Evolutionary conservation across 805 yeast species (phyloP).

Genomic region (Barnettozyma populi): DNA sequence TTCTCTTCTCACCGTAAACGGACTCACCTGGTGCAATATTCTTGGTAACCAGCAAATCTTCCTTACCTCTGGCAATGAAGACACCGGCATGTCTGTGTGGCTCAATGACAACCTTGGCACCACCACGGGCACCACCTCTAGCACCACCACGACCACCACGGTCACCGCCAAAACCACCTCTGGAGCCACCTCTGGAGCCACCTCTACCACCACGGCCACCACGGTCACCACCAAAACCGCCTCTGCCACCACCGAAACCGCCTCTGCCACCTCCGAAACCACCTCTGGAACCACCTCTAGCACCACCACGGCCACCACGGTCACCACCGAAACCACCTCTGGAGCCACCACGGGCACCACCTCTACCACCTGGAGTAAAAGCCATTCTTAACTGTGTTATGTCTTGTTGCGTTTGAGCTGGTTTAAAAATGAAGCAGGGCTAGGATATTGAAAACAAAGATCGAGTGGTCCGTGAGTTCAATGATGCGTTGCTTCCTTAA

Average conservation of each 20-base stretch:
- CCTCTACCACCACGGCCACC: constrained; percentile 36
- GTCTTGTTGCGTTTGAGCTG: not conserved
- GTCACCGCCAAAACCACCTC: constrained; percentile 46
- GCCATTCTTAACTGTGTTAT: constrained; percentile 47
- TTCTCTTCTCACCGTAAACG: constrained; percentile 97
- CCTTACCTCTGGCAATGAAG: constrained; percentile 99
- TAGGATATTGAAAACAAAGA: not conserved
- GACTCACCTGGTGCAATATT: constrained; percentile 98
- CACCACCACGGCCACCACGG: constrained; percentile 62
- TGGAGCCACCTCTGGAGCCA: constrained; percentile 39
- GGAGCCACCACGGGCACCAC: constrained; percentile 36
- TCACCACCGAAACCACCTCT: constrained; percentile 41
- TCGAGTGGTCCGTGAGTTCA: not conserved
- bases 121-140: constrained; percentile 79
- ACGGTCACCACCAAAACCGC: constrained; percentile 38
- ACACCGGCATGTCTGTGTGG: constrained; percentile 99
- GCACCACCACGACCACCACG: constrained; percentile 52
- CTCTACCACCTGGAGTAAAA: constrained; percentile 65
- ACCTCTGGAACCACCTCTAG: constrained; percentile 31
- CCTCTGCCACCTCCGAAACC: constrained; percentile 44
- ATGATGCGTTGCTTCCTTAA: not conserved
- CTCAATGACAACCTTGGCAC: constrained; percentile 95
- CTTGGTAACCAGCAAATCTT: constrained; percentile 95
- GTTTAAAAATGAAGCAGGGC: not conserved
- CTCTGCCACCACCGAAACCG: constrained; percentile 50